Evolutionary conservation across 164 flowering plant genomes (phyloP), one percentile per base, ranked within the genome.

Genomic region (Echeveria elegans): DNA sequence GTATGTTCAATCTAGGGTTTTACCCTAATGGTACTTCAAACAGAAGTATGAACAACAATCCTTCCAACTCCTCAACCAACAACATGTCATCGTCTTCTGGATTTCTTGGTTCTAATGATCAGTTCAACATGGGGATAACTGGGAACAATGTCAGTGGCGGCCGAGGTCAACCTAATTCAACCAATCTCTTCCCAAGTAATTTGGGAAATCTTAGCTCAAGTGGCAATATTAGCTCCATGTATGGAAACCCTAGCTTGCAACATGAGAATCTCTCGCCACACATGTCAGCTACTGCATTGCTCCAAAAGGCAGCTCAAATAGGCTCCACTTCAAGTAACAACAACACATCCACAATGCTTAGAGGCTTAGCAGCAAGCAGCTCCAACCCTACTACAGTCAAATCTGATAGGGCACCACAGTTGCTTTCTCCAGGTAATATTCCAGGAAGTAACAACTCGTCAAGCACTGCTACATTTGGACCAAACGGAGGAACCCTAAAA

Each of bases 251-350:
- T 37, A 65, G 78, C 16, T 11, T 73, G 32, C 85, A 76, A 53
- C 68, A 71, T 23, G 79, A 77, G 3, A 65, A 53, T 45, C 62
- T 70, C 5, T 31, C 73, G 26, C 78, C 89, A 1, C 89, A 84
- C 32, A 84, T 87, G 91, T 88, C 95, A 15, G 95, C 97, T 1
- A 90, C 97, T 28, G 92, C 92, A 34, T 67, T 89, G 73, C 90
- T 89, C 30, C 92, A 87, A 63, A 87, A 82, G 59, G 92, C 92
- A 12, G 90, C 88, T 67, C 89, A 86, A 73, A 75, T 88, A 73
- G 93, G 93, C 31, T 82, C 89, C 29, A 84, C 87, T 6, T 72
- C 93, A 26, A 84, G 41, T 21, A 26, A 79, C 73, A 68, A 64
- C 67, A 79, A 74, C 60, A 71, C 69, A 10, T 66, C 78, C 14